Percentiles rank a stretch among this genome's conserved stretches.
Evolutionary conservation across 352 stramenopile genomes (phyloP).

Genomic region (Pythium aquatile): DNA sequence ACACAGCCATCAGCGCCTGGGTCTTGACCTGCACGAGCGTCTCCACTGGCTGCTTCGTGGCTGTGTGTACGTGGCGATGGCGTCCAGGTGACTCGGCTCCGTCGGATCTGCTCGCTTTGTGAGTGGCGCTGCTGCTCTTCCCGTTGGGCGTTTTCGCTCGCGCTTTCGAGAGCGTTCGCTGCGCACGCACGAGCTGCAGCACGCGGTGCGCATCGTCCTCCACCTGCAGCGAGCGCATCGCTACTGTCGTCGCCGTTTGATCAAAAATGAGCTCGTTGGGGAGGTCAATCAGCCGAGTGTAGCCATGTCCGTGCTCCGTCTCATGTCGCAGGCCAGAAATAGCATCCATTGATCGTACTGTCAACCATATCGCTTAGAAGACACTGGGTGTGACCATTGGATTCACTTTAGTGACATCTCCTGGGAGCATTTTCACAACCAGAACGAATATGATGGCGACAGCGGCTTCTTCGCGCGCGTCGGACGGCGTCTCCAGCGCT

Average conservation of each 20-base stretch:
- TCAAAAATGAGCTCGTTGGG: not conserved
- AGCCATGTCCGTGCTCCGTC: conserved; percentile 16
- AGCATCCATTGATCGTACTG: not conserved
- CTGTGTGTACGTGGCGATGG: conserved; percentile 8
- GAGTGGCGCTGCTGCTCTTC: not conserved
- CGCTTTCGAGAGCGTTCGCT: not conserved
- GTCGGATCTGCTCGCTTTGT: not conserved
- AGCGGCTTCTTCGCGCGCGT: not conserved
- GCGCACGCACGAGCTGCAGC: conserved; percentile 36
- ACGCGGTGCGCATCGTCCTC: conserved; percentile 64
- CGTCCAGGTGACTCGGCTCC: conserved; percentile 2
- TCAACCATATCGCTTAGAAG: not conserved
- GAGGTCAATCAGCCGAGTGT: conserved; percentile 1
- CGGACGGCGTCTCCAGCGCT: not conserved
- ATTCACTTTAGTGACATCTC: conserved; percentile 13
- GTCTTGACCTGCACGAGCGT: conserved; percentile 21
- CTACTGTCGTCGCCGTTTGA: not conserved
- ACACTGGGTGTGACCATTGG: conserved; percentile 2
- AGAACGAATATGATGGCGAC: not conserved
- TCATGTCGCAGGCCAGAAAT: conserved; percentile 5
- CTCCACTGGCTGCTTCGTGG: not conserved
- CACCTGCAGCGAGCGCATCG: conserved; percentile 24
- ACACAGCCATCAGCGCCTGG: conserved; percentile 21
- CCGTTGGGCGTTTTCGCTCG: not conserved
- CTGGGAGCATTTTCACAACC: not conserved